Evolutionary conservation across 208 protist genomes (phyloP).

Genomic region (Trypanosoma grayi): DNA sequence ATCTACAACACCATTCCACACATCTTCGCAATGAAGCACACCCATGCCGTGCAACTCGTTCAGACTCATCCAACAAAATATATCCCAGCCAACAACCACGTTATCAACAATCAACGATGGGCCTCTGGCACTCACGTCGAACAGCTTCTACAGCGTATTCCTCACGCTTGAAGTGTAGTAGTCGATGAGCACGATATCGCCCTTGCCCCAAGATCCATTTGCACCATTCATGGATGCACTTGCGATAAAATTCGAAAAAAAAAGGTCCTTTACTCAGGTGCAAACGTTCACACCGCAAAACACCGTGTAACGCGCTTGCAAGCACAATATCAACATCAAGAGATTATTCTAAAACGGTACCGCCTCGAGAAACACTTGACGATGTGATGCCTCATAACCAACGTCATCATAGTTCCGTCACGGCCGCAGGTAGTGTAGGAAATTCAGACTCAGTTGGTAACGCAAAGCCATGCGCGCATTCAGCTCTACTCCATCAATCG

Average conservation of each 20-base stretch:
- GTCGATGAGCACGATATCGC: neutral
- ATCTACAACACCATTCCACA: too few relatives aligned
- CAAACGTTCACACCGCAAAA: neutral
- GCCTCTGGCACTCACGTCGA: neutral
- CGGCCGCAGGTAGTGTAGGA: neutral
- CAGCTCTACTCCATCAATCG: neutral
- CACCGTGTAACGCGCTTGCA: neutral
- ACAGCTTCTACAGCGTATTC: neutral
- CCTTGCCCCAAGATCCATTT: neutral
- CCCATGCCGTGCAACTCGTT: slow-evolving; percentile 17
- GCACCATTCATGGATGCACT: neutral
- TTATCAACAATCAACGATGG: slow-evolving; percentile 3
- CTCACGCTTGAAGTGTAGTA: neutral
- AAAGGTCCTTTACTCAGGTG: slow-evolving; percentile 1
- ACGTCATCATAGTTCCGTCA: neutral
- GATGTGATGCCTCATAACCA: neutral
- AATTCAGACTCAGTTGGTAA: slow-evolving; percentile 6
- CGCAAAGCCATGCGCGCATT: neutral
- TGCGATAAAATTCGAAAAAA: neutral
- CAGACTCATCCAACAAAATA: slow-evolving; percentile 13
- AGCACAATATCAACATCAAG: neutral
- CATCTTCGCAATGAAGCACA: neutral
- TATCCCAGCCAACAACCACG: slow-evolving; percentile 3
- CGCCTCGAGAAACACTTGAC: slow-evolving; percentile 6
- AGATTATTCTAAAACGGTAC: neutral